A percentile compares a stretch with the other conserved stretches of the same genome.
Evolutionary conservation across 2,329 filamentous ascomycete species (phyloP).

Genomic region (Aspergillus jensenii): DNA sequence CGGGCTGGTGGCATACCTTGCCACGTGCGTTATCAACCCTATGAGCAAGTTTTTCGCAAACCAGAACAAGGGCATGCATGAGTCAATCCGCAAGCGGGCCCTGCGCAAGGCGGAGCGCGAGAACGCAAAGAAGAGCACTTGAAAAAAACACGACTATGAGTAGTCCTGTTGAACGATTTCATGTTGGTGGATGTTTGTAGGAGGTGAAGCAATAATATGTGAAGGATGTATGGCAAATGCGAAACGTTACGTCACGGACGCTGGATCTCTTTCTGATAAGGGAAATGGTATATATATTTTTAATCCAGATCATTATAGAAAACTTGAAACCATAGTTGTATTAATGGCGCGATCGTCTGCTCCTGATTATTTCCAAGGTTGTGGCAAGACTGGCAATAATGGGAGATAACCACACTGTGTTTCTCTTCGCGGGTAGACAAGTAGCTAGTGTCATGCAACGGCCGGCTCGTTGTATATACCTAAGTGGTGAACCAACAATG

Average conservation of each 20-base stretch:
- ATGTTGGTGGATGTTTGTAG: background rate
- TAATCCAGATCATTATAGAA: background rate
- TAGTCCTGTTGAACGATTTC: background rate
- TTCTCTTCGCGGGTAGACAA: background rate
- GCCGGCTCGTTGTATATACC: background rate
- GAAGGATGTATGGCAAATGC: background rate
- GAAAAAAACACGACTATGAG: background rate
- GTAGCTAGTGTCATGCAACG: background rate
- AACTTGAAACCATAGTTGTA: background rate
- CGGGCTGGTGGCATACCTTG: slow-evolving; percentile 79
- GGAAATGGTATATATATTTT: background rate
- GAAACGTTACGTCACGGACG: background rate
- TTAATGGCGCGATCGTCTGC: background rate
- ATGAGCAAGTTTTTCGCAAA: slow-evolving; percentile 58
- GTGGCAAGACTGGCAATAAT: background rate
- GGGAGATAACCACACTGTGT: background rate
- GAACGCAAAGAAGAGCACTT: slow-evolving; percentile 55
- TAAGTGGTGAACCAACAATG: background rate
- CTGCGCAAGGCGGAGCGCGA: slow-evolving; percentile 82
- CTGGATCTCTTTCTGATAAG: background rate
- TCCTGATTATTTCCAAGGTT: background rate
- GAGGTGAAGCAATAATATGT: background rate
- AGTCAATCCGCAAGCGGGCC: slow-evolving; percentile 77
- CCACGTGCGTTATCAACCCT: slow-evolving; percentile 61
- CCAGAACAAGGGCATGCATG: slow-evolving; percentile 71